phyloP scores from a whole-genome alignment of 139 green algal species.

The Trebouxia sp. region DNA sequence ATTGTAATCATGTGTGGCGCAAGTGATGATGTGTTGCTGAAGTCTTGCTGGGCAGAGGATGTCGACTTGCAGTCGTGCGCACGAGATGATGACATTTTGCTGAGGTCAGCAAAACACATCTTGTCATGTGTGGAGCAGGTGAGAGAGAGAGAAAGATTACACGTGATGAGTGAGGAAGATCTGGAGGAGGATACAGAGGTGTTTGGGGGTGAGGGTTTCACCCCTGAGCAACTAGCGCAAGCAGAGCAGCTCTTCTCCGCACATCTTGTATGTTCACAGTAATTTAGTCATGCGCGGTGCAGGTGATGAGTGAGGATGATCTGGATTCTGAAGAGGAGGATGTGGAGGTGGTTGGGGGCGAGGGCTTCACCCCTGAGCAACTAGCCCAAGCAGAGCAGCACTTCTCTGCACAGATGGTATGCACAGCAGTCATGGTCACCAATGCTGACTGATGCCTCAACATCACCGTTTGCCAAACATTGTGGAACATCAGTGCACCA shows the following conservation, averaged over 20 bases:
- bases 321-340: conserved; percentile 59
- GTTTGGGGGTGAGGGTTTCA: conserved; percentile 73
- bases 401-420: conserved; percentile 46
- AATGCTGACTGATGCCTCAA: no score
- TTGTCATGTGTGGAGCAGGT: neutral
- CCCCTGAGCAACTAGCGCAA: conserved; percentile 69
- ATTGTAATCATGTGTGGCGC: no score
- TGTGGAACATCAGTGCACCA: neutral
- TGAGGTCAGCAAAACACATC: no score
- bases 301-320: conserved; percentile 29
- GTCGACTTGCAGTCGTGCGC: no score
- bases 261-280: conserved; percentile 13
- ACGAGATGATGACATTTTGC: no score
- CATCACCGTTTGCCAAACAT: no score
- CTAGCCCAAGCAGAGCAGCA: conserved; percentile 66
- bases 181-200: conserved; percentile 60
- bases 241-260: conserved; percentile 64
- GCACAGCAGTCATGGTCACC: no score
- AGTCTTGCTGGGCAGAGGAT: no score
- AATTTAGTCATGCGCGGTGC: neutral
- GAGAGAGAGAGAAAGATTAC: no score
- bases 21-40: no score
- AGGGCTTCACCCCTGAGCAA: conserved; percentile 71
- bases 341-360: conserved; percentile 65
- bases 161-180: conserved; percentile 29